Conservation (phyloP, 2,329 filamentous ascomycete genomes). For the Paecilomyces niveus region DNA sequence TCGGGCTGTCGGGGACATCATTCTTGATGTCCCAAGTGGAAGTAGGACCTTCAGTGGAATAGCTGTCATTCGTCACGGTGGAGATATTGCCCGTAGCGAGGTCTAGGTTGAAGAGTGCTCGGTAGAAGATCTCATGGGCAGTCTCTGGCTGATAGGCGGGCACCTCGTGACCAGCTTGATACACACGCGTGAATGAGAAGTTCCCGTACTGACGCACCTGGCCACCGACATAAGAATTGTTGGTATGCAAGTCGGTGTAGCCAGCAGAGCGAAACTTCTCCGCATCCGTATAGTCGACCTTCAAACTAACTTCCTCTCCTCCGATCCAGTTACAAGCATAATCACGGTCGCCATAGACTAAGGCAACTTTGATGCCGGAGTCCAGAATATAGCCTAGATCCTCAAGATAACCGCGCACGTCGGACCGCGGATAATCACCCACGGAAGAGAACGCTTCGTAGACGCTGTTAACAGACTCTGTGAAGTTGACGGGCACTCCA, state of each 20-base stretch:
- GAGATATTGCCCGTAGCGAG: conserved; percentile 48
- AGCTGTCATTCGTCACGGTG: conserved; percentile 26
- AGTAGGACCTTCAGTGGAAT: conserved; percentile 33
- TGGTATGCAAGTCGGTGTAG: conserved; percentile 40
- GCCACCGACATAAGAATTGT: conserved; percentile 38
- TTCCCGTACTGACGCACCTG: conserved; percentile 42
- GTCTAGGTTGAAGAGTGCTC: conserved; percentile 45
- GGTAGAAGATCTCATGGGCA: conserved; percentile 48
- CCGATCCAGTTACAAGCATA: conserved; percentile 53
- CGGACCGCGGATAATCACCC: conserved; percentile 43
- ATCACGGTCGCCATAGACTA: conserved; percentile 54
- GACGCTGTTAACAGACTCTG: conserved; percentile 38
- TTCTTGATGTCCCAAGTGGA: conserved; percentile 42
- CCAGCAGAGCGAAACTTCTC: conserved; percentile 43
- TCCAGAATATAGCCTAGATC: conserved; percentile 46
- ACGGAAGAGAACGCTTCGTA: conserved; percentile 39
- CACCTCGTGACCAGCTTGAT: conserved; percentile 43
- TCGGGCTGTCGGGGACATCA: conserved; percentile 31
- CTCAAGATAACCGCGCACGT: conserved; percentile 32
- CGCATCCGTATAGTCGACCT: conserved; percentile 39
- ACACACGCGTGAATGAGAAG: conserved; percentile 44
- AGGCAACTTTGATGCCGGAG: conserved; percentile 48
- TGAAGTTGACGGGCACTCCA: conserved; percentile 55
- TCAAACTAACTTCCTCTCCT: conserved; percentile 46
- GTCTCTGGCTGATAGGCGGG: conserved; percentile 50